These are phyloP conservation scores for Xylaria scruposa DNA, from an alignment of 495 filamentous ascomycete species.

Conservation along the genomic window DNA sequence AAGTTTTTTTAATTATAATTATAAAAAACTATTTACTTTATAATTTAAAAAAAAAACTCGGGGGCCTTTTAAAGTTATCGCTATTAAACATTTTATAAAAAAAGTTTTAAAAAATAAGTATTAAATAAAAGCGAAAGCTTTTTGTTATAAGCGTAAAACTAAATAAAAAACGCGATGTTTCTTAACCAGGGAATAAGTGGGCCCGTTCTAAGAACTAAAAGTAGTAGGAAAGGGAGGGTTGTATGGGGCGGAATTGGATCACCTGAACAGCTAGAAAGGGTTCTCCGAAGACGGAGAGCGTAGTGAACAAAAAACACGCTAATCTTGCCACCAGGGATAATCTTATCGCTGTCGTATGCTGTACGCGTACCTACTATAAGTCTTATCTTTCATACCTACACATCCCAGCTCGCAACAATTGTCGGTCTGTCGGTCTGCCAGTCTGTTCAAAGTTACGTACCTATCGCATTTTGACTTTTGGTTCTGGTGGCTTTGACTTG, in stretches of 20 bases:
- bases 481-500: neutral
- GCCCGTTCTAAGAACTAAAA: neutral
- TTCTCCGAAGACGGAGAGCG: constrained; percentile 3
- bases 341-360: neutral
- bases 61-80: no score
- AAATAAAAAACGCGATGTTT: neutral
- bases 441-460: neutral
- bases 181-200: neutral
- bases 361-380: neutral
- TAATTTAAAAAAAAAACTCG: no score
- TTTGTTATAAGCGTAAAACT: neutral
- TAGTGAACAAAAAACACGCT: neutral
- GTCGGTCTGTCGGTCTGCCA: neutral
- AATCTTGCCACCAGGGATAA: neutral
- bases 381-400: neutral
- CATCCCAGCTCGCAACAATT: neutral
- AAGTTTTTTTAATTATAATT: no score
- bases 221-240: neutral
- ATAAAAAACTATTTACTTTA: no score
- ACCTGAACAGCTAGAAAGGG: neutral
- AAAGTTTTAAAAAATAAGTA: no score
- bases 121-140: neutral
- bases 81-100: no score
- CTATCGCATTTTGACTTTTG: neutral
- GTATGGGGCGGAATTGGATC: neutral